Base-by-base conservation (phyloP, 148 eudicot genomes). In the Nepenthes gracilis region DNA sequence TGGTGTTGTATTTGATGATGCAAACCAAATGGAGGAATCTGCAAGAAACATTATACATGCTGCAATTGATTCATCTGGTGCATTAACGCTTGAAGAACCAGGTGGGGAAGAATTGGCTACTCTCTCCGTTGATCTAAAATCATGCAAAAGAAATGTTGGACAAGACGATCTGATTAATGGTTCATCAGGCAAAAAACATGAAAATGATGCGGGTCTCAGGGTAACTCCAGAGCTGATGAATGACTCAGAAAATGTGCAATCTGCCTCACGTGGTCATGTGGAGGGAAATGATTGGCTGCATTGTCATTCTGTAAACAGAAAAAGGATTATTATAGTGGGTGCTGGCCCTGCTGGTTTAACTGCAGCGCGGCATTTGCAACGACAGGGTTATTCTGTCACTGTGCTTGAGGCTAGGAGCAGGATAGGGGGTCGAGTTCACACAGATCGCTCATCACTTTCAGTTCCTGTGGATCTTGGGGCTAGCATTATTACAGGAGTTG, bases 381-480 rank as follows among this genome's bases (percentile, higher is more conserved):
- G 95, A 61, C 97, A 86, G 66, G 99, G 99, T 59, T 89, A 85
- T 71, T 60, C 72, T 61, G 97, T 89, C 61, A 77, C 73, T 48
- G 78, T 94, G 57, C 92, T 94, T 57, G 99, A 94, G 80, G 99
- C 90, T 40, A 83, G 97, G 71, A 63, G 76, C 67, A 85, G 99
- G 78, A 70, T 89, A 36, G 99, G 99, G 35, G 99, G 99, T 43
- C 97, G 99, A 15, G 93, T 94, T 62, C 79, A 79, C 69, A 94
- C 99, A 4, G 97, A 94, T 54, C 83, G 63, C 15, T 81, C 88
- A 47, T 94, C 99, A 67, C 91, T 89, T 57, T 89, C 95, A 12
- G 99, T 94, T 77, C 97, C 99, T 38, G 99, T 94, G 63, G 99
- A 94, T 74, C 99, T 94, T 75, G 99, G 99, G 60, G 99, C 99